These are phyloP conservation scores for Marasmius fiardii DNA, from an alignment of 1,284 basidiomycete genomes.

Conservation along the genomic window DNA sequence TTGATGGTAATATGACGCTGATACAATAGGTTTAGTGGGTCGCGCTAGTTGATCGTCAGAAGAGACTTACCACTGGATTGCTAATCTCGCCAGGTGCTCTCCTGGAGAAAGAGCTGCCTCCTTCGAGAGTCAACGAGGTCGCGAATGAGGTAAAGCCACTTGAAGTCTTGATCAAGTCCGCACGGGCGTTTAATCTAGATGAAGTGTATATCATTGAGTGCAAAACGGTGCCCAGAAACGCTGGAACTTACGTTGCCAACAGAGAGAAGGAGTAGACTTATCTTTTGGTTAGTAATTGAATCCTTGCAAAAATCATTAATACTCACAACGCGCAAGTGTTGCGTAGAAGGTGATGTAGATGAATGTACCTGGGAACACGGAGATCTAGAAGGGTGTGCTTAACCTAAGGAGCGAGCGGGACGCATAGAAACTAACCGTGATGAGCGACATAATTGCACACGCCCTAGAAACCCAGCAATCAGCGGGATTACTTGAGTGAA, in stretches of 20 bases:
- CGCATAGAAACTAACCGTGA: neutral
- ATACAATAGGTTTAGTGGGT: too few species aligned
- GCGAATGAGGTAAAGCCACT: neutral
- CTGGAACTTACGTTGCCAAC: neutral
- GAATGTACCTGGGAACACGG: neutral
- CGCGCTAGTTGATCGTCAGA: too few species aligned
- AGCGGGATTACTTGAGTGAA: neutral
- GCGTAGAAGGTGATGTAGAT: slow-evolving; percentile 1
- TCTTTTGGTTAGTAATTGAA: neutral
- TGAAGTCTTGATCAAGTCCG: neutral
- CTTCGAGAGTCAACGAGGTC: neutral
- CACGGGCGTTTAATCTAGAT: neutral
- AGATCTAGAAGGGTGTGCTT: neutral
- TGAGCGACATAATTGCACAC: slow-evolving; percentile 1
- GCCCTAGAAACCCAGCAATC: neutral
- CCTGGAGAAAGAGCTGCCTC: neutral
- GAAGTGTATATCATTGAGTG: too few species aligned
- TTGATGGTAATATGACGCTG: neutral
- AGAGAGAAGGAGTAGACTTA: neutral
- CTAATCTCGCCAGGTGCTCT: neutral
- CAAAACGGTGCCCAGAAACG: too few species aligned
- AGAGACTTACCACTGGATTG: neutral
- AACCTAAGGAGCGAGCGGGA: neutral
- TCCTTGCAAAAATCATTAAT: too few species aligned
- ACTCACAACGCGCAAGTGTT: neutral